phyloP scores from a whole-genome alignment of 305 asterid genomes.

The Plantago rigida region DNA sequence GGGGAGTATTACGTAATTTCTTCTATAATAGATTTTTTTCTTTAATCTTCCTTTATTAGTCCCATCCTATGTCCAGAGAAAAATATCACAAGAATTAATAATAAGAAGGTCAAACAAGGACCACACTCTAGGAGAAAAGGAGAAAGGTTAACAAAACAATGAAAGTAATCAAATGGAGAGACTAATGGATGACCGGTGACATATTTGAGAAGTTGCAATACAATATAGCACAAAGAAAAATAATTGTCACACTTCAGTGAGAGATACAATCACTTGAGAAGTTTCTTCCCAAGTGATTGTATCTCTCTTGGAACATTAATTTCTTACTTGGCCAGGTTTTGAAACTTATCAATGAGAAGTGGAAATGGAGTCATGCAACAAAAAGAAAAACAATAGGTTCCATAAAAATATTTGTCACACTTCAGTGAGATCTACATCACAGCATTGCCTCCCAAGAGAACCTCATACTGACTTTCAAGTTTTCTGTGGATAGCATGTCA shows the following conservation, averaged over 20 bases:
- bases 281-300: too few species aligned
- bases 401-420: background rate
- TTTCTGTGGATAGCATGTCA: background rate
- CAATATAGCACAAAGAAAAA: background rate
- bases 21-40: too few species aligned
- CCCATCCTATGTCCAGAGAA: too few species aligned
- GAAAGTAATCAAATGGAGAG: background rate
- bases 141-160: background rate
- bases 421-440: background rate
- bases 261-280: too few species aligned
- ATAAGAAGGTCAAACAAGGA: background rate
- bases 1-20: too few species aligned
- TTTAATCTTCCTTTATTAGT: too few species aligned
- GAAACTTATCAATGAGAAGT: background rate
- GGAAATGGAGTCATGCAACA: background rate
- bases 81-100: too few species aligned
- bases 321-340: too few species aligned
- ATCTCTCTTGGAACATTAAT: too few species aligned
- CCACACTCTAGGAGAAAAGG: background rate
- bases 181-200: background rate
- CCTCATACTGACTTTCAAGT: background rate
- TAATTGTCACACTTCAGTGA: background rate
- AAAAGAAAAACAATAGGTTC: background rate
- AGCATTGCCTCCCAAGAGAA: background rate
- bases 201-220: background rate